A percentile compares a stretch with the other conserved stretches of the same genome.
Evolutionary conservation across 768 basidiomycete species (phyloP).

Genomic region (Rhizopogon vinicolor): DNA sequence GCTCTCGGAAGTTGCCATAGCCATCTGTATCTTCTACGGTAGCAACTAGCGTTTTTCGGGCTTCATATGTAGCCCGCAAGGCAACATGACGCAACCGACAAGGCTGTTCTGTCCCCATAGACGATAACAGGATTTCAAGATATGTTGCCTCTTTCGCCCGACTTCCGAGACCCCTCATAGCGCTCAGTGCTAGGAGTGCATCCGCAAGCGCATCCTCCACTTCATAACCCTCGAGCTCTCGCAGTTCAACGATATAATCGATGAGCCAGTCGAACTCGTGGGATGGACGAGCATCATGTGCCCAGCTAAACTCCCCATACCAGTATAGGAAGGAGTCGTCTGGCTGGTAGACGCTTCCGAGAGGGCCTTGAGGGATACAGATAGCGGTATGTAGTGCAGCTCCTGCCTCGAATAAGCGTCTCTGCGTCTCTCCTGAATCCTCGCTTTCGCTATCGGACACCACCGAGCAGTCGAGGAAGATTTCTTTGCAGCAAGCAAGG

Average conservation of each 20-base stretch:
- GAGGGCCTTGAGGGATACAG: not conserved
- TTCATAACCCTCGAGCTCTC: not conserved
- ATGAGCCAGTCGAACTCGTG: constrained; percentile 5
- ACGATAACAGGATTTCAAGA: constrained; percentile 2
- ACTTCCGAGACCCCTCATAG: not conserved
- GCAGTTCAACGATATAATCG: constrained; percentile 2
- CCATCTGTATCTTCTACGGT: not conserved
- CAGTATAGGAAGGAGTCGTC: not conserved
- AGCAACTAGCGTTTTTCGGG: not conserved
- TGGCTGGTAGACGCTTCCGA: not conserved
- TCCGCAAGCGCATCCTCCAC: constrained; percentile 5
- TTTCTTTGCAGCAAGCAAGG: constrained; percentile 1
- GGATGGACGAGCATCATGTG: not conserved
- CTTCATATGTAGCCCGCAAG: not conserved
- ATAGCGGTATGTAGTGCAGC: not conserved
- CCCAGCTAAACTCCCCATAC: constrained; percentile 1
- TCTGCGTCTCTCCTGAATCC: not conserved
- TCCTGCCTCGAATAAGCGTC: not conserved
- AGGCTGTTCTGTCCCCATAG: constrained; percentile 6
- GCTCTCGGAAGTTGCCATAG: not conserved
- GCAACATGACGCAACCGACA: constrained; percentile 3
- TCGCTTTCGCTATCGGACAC: not conserved
- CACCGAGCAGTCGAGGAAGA: not conserved
- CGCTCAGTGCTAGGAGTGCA: constrained; percentile 5
- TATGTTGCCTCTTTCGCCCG: not conserved